These are phyloP conservation scores for Schwanniomyces polymorphus DNA, from an alignment of 805 yeast genomes.

Conservation along the genomic window DNA sequence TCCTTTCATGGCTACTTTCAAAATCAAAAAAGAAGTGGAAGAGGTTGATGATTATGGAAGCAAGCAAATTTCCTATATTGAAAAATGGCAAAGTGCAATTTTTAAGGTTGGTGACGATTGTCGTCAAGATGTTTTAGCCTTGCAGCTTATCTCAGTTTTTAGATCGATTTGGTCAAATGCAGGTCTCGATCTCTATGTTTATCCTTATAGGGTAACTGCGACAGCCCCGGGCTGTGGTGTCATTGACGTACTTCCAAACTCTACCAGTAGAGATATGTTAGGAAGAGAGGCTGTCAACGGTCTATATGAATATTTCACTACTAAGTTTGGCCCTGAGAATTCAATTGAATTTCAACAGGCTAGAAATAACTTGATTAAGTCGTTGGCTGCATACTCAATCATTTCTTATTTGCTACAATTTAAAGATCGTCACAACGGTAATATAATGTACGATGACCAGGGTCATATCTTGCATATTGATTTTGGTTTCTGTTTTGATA, in stretches of 20 bases:
- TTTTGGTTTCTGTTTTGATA: conserved; percentile 97
- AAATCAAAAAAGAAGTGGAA: conserved; percentile 61
- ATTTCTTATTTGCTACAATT: conserved; percentile 88
- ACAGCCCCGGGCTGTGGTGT: conserved; percentile 99
- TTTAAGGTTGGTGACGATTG: conserved; percentile 99
- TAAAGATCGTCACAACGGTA: conserved; percentile 98
- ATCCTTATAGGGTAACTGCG: conserved; percentile 94
- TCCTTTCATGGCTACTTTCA: conserved; percentile 96
- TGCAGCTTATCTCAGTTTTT: conserved; percentile 89
- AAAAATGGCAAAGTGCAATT: conserved; percentile 90
- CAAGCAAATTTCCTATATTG: conserved; percentile 40
- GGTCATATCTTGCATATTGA: conserved; percentile 97
- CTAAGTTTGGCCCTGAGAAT: conserved; percentile 93
- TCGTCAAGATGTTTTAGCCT: conserved; percentile 92
- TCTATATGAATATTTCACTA: conserved; percentile 83
- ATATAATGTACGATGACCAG: conserved; percentile 91
- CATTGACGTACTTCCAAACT: conserved; percentile 94
- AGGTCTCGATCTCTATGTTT: conserved; percentile 88
- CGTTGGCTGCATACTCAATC: conserved; percentile 91
- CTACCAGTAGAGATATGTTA: conserved; percentile 95
- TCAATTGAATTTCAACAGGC: conserved; percentile 89
- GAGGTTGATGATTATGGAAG: conserved; percentile 42
- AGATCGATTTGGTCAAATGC: conserved; percentile 85
- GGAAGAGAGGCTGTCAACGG: conserved; percentile 99
- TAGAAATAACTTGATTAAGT: conserved; percentile 86